Evolutionary conservation across 2,329 filamentous ascomycete genomes (phyloP).

Genomic region (Fonsecaea erecta): DNA sequence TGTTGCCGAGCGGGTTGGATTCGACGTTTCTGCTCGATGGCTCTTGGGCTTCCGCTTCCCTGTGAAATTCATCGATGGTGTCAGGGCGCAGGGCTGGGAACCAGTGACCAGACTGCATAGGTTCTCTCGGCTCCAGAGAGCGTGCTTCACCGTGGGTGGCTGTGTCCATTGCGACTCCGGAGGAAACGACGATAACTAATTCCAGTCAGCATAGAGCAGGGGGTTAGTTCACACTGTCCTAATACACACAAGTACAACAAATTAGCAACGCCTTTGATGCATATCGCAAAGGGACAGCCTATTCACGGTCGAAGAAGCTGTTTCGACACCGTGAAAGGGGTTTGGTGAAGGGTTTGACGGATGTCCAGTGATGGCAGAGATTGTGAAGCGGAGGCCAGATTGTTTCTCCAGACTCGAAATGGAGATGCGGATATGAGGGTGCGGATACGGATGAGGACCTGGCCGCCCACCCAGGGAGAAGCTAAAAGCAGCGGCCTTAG

Average conservation of each 20-base stretch:
- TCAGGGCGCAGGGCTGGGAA: conserved; percentile 61
- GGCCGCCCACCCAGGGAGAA: not conserved
- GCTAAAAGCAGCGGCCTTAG: not conserved
- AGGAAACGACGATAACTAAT: conserved; percentile 18
- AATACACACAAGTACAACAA: conserved; percentile 25
- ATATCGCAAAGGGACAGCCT: conserved; percentile 17
- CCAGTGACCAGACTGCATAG: conserved; percentile 50
- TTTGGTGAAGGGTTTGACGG: not conserved
- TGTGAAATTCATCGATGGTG: conserved; percentile 28
- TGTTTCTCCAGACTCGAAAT: conserved; percentile 7
- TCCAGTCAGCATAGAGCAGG: conserved; percentile 22
- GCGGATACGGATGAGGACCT: conserved; percentile 5
- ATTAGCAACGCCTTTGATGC: conserved; percentile 27
- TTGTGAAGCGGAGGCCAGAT: conserved; percentile 14
- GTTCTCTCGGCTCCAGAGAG: conserved; percentile 16
- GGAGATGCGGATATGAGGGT: conserved; percentile 11
- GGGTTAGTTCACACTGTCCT: not conserved
- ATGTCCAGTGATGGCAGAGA: not conserved
- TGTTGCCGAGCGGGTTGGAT: not conserved
- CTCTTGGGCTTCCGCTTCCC: not conserved
- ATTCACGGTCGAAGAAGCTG: not conserved
- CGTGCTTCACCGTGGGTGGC: conserved; percentile 6
- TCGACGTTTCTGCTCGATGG: not conserved
- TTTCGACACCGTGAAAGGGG: conserved; percentile 3
- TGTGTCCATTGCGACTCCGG: conserved; percentile 19